Base-by-base conservation (phyloP, 345 rosid species). In the Adansonia digitata region DNA sequence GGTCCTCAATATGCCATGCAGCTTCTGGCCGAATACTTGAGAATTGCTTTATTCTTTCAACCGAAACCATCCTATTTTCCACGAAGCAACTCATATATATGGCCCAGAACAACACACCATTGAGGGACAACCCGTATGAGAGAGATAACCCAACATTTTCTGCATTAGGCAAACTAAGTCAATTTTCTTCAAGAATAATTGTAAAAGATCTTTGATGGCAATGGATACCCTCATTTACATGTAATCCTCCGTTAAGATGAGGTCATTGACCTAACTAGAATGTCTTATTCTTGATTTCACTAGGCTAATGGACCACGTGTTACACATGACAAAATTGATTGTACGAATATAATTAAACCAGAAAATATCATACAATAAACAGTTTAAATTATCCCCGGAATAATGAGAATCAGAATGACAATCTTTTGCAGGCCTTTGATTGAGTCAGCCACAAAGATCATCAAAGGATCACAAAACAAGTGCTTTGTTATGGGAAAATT, bases 21-120 rank as follows among this genome's bases (percentile, higher is more conserved):
- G 98, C 88, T 78, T 95, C 99, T 1, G 97, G 83, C 14, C 84
- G 84, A 63, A 95, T 91, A 57, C 77, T 85, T n/a, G 97, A 85
- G 69, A 92, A 95, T 79, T 95, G 99, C 79, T 90, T 92, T 40
- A 95, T 80, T 84, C 99, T 92, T 85, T 95, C 99, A 1, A 92
- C 92, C 0, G 98, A 91, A 49, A 95, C 94, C 98, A 95, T 92
- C 78, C 85, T 81, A 79, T 95, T 95, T 78, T 95, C 98, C 26
- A 94, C 96, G 46, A 89, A 88, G 81, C 98, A 94, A 79, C 97
- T 94, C 86, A 85, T 48, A 62, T 92, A 90, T 74, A 92, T 85
- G 56, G 94, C 83, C 88, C 84, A 91, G 79, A 91, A 94, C 82
- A 94, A 79, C 73, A 90, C 93, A 61, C 74, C 82, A 73, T 94